phyloP scores from a whole-genome alignment of 495 filamentous ascomycete genomes.

The Penicillium daleae region DNA sequence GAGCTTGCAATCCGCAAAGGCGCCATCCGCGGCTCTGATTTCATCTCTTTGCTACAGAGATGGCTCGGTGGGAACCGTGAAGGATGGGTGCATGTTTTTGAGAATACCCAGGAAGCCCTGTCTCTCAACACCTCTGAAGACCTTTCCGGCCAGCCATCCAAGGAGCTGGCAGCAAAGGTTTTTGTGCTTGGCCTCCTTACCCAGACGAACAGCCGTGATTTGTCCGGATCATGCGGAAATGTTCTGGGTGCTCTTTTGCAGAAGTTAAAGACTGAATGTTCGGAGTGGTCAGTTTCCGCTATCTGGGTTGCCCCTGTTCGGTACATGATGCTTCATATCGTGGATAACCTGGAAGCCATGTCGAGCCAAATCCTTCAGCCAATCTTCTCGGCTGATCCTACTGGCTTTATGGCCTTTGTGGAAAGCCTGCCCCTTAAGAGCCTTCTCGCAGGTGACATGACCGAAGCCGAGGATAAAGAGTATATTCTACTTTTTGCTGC shows the following conservation, averaged over 20 bases:
- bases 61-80: slow-evolving; percentile 41
- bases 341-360: slow-evolving; percentile 63
- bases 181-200: slow-evolving; percentile 43
- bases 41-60: slow-evolving; percentile 34
- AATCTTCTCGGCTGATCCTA: slow-evolving; percentile 63
- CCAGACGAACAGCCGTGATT: slow-evolving; percentile 52
- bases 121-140: slow-evolving; percentile 24
- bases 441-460: slow-evolving; percentile 45
- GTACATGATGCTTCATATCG: slow-evolving; percentile 47
- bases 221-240: slow-evolving; percentile 67
- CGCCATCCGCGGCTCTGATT: slow-evolving; percentile 34
- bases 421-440: slow-evolving; percentile 45
- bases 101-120: slow-evolving; percentile 37
- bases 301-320: slow-evolving; percentile 45
- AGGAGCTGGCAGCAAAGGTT: slow-evolving; percentile 32
- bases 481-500: slow-evolving; percentile 67
- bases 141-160: slow-evolving; percentile 13
- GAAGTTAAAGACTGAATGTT: slow-evolving; percentile 38
- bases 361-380: slow-evolving; percentile 74
- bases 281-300: slow-evolving; percentile 21
- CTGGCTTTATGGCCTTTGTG: slow-evolving; percentile 60
- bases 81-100: slow-evolving; percentile 36
- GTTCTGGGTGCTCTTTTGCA: slow-evolving; percentile 62
- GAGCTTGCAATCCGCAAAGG: slow-evolving; percentile 48
- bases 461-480: slow-evolving; percentile 50